A percentile compares a stretch with the other conserved stretches of the same genome.
Conservation (phyloP, 306 rosid species). For the Trifolium dubium region DNA sequence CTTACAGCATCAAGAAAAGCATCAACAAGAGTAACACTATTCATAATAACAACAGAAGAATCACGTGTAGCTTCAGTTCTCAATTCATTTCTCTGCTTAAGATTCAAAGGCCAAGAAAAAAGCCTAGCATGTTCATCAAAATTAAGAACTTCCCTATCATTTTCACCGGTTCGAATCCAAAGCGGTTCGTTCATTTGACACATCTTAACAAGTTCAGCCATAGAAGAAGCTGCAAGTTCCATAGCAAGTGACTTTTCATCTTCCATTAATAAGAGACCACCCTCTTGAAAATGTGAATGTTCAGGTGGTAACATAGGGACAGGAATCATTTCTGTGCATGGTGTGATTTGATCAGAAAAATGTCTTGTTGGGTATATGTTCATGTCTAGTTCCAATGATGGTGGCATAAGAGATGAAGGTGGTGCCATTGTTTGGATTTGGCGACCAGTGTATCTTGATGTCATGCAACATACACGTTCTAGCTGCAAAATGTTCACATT, state of each 20-base stretch:
- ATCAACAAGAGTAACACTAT: conserved; percentile 91
- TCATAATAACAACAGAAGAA: conserved; percentile 84
- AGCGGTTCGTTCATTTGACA: conserved; percentile 67
- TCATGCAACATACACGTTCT: conserved; percentile 74
- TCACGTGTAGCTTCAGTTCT: conserved; percentile 81
- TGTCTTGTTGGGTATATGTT: conserved; percentile 77
- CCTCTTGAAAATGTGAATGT: conserved; percentile 55
- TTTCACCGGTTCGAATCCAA: conserved; percentile 62
- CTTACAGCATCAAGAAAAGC: conserved; percentile 90
- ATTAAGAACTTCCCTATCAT: conserved; percentile 71
- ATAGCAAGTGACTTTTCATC: conserved; percentile 77
- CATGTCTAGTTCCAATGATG: conserved; percentile 87
- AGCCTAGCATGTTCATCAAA: conserved; percentile 69
- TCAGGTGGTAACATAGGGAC: conserved; percentile 66
- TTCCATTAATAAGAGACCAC: conserved; percentile 59
- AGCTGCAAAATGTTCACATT: conserved; percentile 52
- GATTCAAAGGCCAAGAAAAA: conserved; percentile 68
- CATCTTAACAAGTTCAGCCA: conserved; percentile 74
- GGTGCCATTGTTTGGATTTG: conserved; percentile 58
- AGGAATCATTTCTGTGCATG: conserved; percentile 66
- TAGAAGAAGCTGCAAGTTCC: conserved; percentile 71
- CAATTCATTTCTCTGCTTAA: conserved; percentile 57
- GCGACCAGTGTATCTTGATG: conserved; percentile 69
- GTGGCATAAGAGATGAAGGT: conserved; percentile 50
- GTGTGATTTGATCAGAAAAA: conserved; percentile 57